Base-by-base conservation (phyloP, 345 rosid species). In the Populus alba region DNA sequence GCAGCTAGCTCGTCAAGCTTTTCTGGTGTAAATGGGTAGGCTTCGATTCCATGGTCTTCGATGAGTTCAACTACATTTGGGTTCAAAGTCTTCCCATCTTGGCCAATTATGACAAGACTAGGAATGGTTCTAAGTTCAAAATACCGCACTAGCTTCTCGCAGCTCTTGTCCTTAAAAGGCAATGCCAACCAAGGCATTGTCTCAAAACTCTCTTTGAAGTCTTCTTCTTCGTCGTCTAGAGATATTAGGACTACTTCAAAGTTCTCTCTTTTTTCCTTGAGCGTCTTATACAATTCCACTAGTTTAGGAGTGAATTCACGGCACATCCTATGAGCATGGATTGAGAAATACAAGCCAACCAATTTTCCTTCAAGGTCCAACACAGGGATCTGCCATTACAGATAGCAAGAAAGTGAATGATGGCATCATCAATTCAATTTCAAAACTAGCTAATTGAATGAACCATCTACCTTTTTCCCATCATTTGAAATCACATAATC, bases 1-100 rank as follows among this genome's bases (percentile, higher is more conserved):
- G 80, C 93, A 75, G 82, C 82, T 75, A 91, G 87, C 87, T 71
- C 82, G 0, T 35, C 82, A 5, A 82, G 71, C 35, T 87, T 92
- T 79, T 89, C 90, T 0, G 88, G 88, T 15, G 89, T 82, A 82
- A 93, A 93, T 45, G 98, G 97, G 77, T 87, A 93, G 12, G 95
- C 93, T 72, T 78, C 69, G 62, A 67, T 53, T 27, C 95, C 95
- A 75, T 90, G 83, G 53, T 91, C 95, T 72, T 89, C 92, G 1
- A 91, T 79, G 22, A 87, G 88, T 33, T 90, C 90, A 78, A 87
- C 89, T 1, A 81, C 94, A 73, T 93, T 89, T 3, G 75, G 78
- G 72, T 90, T 83, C 43, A 83, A 75, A 75, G 90, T 92, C 78
- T 90, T 91, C 33, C 97, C 97, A 73, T 95, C 95, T 2, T 87